phyloP scores from a whole-genome alignment of 257 asterid species.

The Cinchona pubescens region DNA sequence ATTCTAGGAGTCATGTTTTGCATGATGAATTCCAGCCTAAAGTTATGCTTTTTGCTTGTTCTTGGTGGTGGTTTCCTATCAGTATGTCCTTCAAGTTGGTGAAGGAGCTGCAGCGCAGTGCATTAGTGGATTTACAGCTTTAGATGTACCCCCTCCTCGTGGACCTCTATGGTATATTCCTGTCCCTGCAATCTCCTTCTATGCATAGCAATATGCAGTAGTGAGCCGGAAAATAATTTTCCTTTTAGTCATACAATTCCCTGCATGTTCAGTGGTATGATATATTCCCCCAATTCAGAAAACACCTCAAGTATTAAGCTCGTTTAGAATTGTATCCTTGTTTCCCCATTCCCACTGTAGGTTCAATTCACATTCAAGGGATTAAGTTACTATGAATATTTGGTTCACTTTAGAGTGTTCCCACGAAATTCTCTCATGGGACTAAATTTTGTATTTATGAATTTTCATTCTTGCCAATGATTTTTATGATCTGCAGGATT shows the following conservation, averaged over 20 bases:
- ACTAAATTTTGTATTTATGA: background rate
- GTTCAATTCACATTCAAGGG: too few relatives aligned
- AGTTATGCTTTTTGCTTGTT: too few relatives aligned
- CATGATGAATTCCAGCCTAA: background rate
- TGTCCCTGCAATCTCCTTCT: background rate
- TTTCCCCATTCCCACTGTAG: background rate
- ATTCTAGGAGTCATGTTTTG: background rate
- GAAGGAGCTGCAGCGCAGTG: slow-evolving; percentile 75
- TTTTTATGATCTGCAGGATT: slow-evolving; percentile 49
- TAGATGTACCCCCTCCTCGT: slow-evolving; percentile 83
- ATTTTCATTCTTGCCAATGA: background rate
- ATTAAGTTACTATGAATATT: background rate
- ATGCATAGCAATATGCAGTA: background rate
- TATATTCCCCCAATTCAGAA: background rate
- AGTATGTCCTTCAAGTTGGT: slow-evolving; percentile 77
- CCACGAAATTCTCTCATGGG: background rate
- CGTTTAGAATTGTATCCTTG: background rate
- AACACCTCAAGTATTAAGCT: background rate
- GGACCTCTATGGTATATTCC: slow-evolving; percentile 76
- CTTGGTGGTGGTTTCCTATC: too few relatives aligned
- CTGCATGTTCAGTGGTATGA: background rate
- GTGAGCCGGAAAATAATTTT: background rate
- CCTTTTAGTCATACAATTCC: background rate
- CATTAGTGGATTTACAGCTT: slow-evolving; percentile 79
- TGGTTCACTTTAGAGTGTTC: too few relatives aligned